Evolutionary conservation across 768 basidiomycete genomes (phyloP).

Genomic region (Hebeloma cylindrosporum): DNA sequence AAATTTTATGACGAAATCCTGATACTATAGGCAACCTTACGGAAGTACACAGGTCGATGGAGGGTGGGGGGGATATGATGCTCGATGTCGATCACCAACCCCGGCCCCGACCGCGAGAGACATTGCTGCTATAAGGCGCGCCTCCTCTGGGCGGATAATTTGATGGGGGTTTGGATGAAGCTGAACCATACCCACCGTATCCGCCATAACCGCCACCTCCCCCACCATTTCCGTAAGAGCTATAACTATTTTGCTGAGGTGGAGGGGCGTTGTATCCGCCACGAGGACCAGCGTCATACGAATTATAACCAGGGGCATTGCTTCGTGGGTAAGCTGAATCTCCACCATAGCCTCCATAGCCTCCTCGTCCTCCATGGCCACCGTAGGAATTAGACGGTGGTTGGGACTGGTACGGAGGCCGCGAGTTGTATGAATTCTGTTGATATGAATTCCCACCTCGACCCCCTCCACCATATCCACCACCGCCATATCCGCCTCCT

Average conservation of each 20-base stretch:
- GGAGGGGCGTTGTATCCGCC: constrained; percentile 19
- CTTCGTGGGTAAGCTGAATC: constrained; percentile 20
- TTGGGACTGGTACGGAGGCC: constrained; percentile 29
- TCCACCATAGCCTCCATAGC: constrained; percentile 30
- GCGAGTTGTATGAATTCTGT: constrained; percentile 34
- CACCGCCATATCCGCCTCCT: constrained; percentile 24
- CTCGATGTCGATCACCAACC: constrained; percentile 48
- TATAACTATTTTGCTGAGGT: constrained; percentile 27
- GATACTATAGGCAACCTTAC: too few species aligned
- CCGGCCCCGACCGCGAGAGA: constrained; percentile 49
- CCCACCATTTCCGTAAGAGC: constrained; percentile 26
- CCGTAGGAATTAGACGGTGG: constrained; percentile 33
- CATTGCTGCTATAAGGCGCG: constrained; percentile 26
- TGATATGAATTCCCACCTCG: constrained; percentile 31
- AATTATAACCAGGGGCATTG: constrained; percentile 14
- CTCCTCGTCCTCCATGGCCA: constrained; percentile 31
- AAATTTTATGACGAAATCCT: too few species aligned
- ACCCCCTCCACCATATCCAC: constrained; percentile 13
- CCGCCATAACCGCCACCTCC: constrained; percentile 34
- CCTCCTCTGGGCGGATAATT: constrained; percentile 28
- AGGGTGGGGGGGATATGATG: too few species aligned
- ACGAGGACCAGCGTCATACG: constrained; percentile 12
- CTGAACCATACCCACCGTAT: constrained; percentile 30
- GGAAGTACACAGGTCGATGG: too few species aligned
- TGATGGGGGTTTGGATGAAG: constrained; percentile 28